phyloP scores from a whole-genome alignment of 345 rosid species.

The Syzygium aromaticum region DNA sequence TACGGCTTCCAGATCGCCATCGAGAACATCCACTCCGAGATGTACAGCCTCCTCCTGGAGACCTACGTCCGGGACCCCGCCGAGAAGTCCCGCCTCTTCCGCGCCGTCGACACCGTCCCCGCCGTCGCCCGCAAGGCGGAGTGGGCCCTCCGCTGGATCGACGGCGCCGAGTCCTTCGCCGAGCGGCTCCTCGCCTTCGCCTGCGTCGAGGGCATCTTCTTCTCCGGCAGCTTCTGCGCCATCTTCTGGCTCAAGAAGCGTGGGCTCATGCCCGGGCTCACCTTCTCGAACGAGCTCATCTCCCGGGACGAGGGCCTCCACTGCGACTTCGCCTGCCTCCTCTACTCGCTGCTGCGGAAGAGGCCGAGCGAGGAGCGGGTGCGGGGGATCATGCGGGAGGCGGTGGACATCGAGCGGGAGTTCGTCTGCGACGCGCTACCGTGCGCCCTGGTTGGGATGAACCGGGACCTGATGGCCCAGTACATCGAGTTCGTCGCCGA shows the following conservation, averaged over 20 bases:
- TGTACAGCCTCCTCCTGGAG: conserved; percentile 87
- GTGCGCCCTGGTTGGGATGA: conserved; percentile 88
- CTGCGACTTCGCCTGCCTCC: conserved; percentile 85
- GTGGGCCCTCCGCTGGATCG: conserved; percentile 84
- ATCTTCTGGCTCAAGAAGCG: conserved; percentile 94
- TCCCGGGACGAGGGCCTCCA: conserved; percentile 95
- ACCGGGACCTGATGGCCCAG: conserved; percentile 61
- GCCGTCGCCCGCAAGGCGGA: conserved; percentile 67
- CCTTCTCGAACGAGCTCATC: conserved; percentile 89
- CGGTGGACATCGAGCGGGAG: conserved; percentile 86
- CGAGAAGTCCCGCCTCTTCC: conserved; percentile 54
- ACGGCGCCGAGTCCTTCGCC: conserved; percentile 65
- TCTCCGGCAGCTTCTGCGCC: conserved; percentile 88
- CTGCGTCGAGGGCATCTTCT: conserved; percentile 93
- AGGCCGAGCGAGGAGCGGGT: conserved; percentile 70
- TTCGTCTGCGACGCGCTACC: conserved; percentile 93
- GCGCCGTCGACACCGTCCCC: conserved; percentile 68
- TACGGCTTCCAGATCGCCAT: conserved; percentile 97
- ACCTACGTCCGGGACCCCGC: conserved; percentile 75
- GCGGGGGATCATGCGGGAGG: conserved; percentile 58
- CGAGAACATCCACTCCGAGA: conserved; percentile 94
- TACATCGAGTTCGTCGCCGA: conserved; percentile 91
- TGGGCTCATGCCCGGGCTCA: conserved; percentile 83
- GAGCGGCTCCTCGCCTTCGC: conserved; percentile 80
- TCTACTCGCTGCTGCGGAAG: conserved; percentile 40